Conservation (phyloP, 768 basidiomycete species). For the Pleurotus tuber-regium region DNA sequence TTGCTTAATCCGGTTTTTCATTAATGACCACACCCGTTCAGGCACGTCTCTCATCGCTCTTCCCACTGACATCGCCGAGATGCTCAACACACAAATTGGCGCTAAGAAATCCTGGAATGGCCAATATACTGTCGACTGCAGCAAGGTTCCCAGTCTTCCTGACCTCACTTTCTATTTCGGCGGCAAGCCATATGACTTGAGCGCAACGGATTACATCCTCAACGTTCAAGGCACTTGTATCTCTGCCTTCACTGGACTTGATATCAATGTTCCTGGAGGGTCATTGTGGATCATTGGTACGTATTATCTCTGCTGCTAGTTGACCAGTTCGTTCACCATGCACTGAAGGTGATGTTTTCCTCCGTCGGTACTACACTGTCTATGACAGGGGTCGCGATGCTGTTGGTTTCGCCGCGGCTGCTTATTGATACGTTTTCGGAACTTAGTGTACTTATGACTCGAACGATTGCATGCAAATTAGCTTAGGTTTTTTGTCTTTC, state of each 20-base stretch:
- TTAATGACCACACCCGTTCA: constrained; percentile 21
- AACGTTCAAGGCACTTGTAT: constrained; percentile 92
- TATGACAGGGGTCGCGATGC: constrained; percentile 78
- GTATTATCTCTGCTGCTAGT: constrained; percentile 16
- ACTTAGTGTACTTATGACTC: too few species aligned
- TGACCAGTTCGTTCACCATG: constrained; percentile 3
- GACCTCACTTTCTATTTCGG: constrained; percentile 81
- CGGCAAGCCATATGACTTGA: constrained; percentile 76
- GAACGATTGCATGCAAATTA: too few species aligned
- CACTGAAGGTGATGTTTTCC: constrained; percentile 75
- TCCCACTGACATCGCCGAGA: constrained; percentile 93
- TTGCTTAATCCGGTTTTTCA: constrained; percentile 10
- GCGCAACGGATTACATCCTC: constrained; percentile 86
- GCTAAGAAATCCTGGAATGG: constrained; percentile 95
- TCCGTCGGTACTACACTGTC: constrained; percentile 91
- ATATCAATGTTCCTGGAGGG: constrained; percentile 79
- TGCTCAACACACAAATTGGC: constrained; percentile 95
- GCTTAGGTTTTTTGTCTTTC: too few species aligned
- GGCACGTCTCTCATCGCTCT: constrained; percentile 94
- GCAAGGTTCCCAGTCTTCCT: constrained; percentile 80
- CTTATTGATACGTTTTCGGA: too few species aligned
- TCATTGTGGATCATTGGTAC: constrained; percentile 89
- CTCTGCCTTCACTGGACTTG: constrained; percentile 88
- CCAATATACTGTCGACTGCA: constrained; percentile 89
- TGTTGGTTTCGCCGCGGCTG: constrained; percentile 72